Conservation (phyloP, 129 eudicot genomes). For the Deinandra increscens region DNA sequence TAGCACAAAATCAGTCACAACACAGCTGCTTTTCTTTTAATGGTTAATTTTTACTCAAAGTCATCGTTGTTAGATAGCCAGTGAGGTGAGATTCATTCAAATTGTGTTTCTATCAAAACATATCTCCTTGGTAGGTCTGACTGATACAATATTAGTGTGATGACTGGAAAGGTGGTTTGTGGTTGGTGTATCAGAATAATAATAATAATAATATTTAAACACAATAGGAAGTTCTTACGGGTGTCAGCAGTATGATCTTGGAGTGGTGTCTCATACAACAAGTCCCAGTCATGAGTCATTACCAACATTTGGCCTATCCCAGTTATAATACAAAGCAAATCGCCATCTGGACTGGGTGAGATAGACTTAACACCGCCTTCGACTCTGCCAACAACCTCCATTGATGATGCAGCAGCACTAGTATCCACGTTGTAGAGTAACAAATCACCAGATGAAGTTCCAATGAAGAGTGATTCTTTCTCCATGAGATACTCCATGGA, state of each 20-base stretch:
- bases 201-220: too few relatives aligned
- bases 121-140: not conserved
- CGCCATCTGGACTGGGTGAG: constrained; percentile 98
- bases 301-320: constrained; percentile 85
- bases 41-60: not conserved
- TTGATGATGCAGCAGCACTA: too few relatives aligned
- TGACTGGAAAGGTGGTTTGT: not conserved
- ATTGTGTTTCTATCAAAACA: not conserved
- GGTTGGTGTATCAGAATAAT: not conserved
- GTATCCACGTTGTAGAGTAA: constrained; percentile 66
- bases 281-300: constrained; percentile 97
- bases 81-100: not conserved
- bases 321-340: constrained; percentile 73
- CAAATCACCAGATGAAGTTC: constrained; percentile 73
- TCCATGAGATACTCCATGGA: constrained; percentile 94
- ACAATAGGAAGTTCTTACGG: too few relatives aligned
- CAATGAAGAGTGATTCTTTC: constrained; percentile 83
- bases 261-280: constrained; percentile 74
- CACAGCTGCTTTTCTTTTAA: not conserved
- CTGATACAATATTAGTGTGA: not conserved
- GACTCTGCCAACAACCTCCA: constrained; percentile 80
- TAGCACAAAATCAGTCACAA: not conserved
- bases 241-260: constrained; percentile 60
- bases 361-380: constrained; percentile 94
- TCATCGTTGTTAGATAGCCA: not conserved